phyloP scores from a whole-genome alignment of 2,329 filamentous ascomycete species.

The Xenosphaeropsis pyriputrescens region DNA sequence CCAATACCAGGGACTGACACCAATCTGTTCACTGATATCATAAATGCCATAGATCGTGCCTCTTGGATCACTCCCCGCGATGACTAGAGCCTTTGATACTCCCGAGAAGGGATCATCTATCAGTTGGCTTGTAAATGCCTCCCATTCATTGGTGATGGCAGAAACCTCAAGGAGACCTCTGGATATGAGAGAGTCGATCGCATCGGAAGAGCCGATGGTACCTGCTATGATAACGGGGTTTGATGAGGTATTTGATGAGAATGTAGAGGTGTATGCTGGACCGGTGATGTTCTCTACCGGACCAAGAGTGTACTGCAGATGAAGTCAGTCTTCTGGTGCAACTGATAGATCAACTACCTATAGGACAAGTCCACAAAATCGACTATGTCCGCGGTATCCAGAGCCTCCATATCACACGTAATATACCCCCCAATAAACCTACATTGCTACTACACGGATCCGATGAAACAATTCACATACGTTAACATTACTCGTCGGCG shows the following conservation, averaged over 20 bases:
- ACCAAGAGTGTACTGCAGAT: slow-evolving; percentile 25
- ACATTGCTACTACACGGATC: no score
- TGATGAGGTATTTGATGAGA: slow-evolving; percentile 18
- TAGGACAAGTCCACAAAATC: no score
- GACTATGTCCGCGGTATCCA: no score
- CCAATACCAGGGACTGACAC: slow-evolving; percentile 51
- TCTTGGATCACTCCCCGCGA: slow-evolving; percentile 51
- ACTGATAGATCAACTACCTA: no score
- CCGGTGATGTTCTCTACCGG: slow-evolving; percentile 27
- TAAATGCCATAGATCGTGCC: slow-evolving; percentile 59
- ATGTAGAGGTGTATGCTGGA: slow-evolving; percentile 23
- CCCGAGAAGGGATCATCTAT: slow-evolving; percentile 41
- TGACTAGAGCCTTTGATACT: slow-evolving; percentile 43
- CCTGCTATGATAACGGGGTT: slow-evolving; percentile 51
- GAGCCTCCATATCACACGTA: no score
- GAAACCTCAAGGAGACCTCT: slow-evolving; percentile 41
- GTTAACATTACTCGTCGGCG: slow-evolving; percentile 12
- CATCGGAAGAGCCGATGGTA: slow-evolving; percentile 47
- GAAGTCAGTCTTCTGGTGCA: neutral
- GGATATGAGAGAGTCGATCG: slow-evolving; percentile 43
- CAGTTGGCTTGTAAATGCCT: slow-evolving; percentile 47
- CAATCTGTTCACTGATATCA: slow-evolving; percentile 58
- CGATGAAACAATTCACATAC: slow-evolving; percentile 7
- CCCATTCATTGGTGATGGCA: slow-evolving; percentile 48
- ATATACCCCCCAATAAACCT: no score